phyloP scores from a whole-genome alignment of 2,329 filamentous ascomycete genomes.

The Curvularia verruculosa region DNA sequence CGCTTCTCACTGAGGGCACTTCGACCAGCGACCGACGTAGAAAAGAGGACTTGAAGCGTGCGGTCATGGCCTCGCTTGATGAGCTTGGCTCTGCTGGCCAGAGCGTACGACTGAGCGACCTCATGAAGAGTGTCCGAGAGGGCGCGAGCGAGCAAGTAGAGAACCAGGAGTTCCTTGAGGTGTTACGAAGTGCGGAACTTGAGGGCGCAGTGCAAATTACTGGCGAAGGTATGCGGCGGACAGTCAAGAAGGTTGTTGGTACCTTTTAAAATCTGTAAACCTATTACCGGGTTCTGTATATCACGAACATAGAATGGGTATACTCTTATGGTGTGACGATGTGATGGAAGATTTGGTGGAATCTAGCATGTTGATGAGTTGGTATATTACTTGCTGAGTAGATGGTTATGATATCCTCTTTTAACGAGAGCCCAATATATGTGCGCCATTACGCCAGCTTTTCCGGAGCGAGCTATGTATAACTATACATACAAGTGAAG shows the following conservation, averaged over 20 bases:
- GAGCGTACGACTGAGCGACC: constrained; percentile 77
- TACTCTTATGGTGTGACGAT: background rate
- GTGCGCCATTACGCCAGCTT: background rate
- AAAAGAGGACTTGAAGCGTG: constrained; percentile 82
- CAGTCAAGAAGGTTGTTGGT: constrained; percentile 70
- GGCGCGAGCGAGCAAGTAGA: constrained; percentile 66
- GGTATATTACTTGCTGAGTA: background rate
- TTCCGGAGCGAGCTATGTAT: background rate
- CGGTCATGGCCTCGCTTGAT: constrained; percentile 75
- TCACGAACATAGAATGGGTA: background rate
- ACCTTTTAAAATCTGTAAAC: constrained; percentile 26
- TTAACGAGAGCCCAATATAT: background rate
- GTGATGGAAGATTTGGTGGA: background rate
- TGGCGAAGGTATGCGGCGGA: constrained; percentile 84
- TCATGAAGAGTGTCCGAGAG: constrained; percentile 74
- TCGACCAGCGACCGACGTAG: constrained; percentile 83
- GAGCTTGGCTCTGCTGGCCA: constrained; percentile 69
- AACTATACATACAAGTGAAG: no score
- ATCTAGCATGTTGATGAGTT: background rate
- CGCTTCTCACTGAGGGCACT: constrained; percentile 90
- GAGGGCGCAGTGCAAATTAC: constrained; percentile 81
- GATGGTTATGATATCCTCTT: constrained; percentile 1
- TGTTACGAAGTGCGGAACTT: constrained; percentile 77
- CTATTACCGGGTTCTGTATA: background rate
- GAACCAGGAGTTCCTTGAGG: constrained; percentile 79